A percentile compares a stretch with the other conserved stretches of the same genome.
phyloP scores from a whole-genome alignment of 495 filamentous ascomycete species.

The Xylaria bambusicola region DNA sequence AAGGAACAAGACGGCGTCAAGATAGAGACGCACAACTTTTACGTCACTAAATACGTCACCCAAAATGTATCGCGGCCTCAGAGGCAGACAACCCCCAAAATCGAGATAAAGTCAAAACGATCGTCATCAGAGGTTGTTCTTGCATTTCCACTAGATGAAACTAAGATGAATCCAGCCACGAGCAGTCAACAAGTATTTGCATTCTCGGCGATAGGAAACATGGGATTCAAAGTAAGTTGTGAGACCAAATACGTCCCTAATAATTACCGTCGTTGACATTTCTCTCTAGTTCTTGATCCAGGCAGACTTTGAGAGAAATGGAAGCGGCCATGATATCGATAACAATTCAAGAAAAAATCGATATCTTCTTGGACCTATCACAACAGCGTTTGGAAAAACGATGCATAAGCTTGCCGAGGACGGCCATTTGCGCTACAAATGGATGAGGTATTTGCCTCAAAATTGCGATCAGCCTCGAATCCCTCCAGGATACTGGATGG shows the following conservation, averaged over 20 bases:
- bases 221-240: constrained; percentile 32
- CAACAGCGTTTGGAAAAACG: constrained; percentile 31
- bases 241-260: background rate
- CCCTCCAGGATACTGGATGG: background rate
- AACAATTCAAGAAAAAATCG: constrained; percentile 27
- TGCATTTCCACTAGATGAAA: constrained; percentile 41
- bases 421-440: constrained; percentile 26
- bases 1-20: background rate
- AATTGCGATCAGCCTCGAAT: constrained; percentile 16
- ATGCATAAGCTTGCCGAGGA: constrained; percentile 32
- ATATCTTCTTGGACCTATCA: constrained; percentile 25
- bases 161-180: constrained; percentile 28
- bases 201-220: constrained; percentile 40
- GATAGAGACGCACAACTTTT: constrained; percentile 19
- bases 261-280: background rate
- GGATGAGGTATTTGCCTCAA: constrained; percentile 35
- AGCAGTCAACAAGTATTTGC: constrained; percentile 36
- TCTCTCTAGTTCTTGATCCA: constrained; percentile 44
- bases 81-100: constrained; percentile 29
- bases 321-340: constrained; percentile 44
- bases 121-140: constrained; percentile 36
- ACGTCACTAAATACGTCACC: constrained; percentile 27
- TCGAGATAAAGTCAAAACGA: constrained; percentile 23
- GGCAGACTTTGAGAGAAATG: constrained; percentile 47
- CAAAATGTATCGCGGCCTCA: constrained; percentile 31